phyloP scores from a whole-genome alignment of 768 basidiomycete species.

The Paxillus involutus region DNA sequence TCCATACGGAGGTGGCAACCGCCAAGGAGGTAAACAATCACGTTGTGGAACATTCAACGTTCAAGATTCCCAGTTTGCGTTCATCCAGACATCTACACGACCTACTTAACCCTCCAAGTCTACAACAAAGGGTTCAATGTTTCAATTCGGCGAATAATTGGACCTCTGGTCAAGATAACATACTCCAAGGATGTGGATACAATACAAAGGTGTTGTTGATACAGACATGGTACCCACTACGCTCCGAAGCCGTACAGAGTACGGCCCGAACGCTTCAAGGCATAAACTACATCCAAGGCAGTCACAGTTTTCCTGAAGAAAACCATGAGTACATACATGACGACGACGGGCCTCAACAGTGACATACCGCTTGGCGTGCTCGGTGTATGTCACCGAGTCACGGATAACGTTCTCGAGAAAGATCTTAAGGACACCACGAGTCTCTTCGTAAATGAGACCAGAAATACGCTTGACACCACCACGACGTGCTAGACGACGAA shows the following conservation, averaged over 20 bases:
- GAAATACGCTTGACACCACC: constrained; percentile 91
- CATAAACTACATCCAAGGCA: constrained; percentile 82
- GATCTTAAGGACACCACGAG: constrained; percentile 87
- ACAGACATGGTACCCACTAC: constrained; percentile 22
- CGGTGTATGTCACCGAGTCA: constrained; percentile 89
- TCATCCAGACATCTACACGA: too few relatives aligned
- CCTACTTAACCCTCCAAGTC: too few relatives aligned
- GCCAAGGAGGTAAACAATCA: too few relatives aligned
- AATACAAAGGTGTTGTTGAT: constrained; percentile 7
- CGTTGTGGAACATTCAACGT: too few relatives aligned
- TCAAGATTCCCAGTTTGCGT: too few relatives aligned
- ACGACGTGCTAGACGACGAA: constrained; percentile 83
- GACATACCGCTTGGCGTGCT: constrained; percentile 74
- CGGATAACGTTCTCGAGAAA: constrained; percentile 82
- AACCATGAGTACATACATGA: constrained; percentile 1
- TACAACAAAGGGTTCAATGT: too few relatives aligned
- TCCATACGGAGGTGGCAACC: too few relatives aligned
- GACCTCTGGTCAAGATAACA: background rate
- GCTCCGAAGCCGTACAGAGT: constrained; percentile 83
- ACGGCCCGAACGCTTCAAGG: constrained; percentile 68
- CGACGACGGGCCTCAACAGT: background rate
- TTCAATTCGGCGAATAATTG: too few relatives aligned
- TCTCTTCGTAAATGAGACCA: constrained; percentile 85
- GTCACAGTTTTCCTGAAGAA: constrained; percentile 66
- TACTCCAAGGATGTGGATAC: background rate